Evolutionary conservation across 495 filamentous ascomycete genomes (phyloP), one percentile per base, ranked within the genome.

Genomic region (Monascus purpureus): DNA sequence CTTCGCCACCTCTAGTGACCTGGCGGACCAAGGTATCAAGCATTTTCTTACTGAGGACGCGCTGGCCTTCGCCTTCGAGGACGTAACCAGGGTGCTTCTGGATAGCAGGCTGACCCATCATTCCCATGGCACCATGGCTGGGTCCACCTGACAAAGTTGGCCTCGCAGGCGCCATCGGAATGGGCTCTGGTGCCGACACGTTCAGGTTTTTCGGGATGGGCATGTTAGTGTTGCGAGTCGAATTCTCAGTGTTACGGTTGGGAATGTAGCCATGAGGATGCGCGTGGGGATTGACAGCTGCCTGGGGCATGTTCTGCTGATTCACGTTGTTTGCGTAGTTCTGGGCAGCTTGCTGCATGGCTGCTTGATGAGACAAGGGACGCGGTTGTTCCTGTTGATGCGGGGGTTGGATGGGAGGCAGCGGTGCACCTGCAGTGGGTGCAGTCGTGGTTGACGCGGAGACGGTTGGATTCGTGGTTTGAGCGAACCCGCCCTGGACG

Each of bases 11-110:
- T 31, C 85, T 85, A 17, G 82, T 90, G 31, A 97, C 87, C 53
- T 95, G 85, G 28, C 85, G 76, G 3, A 95, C 85, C 17, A 97
- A 65, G 47, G 94, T 87, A 51, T 97, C 86, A 20, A 97, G 70
- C 64, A 93, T 95, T 60, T 88, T 87, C 72, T 93, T 93, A 57
- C 76, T 87, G 11, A 96, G 65, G 2, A 97, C 75, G 13, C 84
- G 72, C 51, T 93, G 84, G 8, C 81, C 85, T 42, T 90, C 84
- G 18, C 81, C 82, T 47, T 95, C 88, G 28, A 93, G 75, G 19
- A 81, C 78, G 47, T 75, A 88, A 0, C 72, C 65, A 0, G 86
- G 85, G 37, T 78, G 72, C 45, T 85, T 90, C 35, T 75, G 57
- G 35, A 96, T 68, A 2, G 77, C 83, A 1, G 92, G 88, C 43